Evolutionary conservation across 2,329 filamentous ascomycete species (phyloP).

Genomic region (Talaromyces sp.): DNA sequence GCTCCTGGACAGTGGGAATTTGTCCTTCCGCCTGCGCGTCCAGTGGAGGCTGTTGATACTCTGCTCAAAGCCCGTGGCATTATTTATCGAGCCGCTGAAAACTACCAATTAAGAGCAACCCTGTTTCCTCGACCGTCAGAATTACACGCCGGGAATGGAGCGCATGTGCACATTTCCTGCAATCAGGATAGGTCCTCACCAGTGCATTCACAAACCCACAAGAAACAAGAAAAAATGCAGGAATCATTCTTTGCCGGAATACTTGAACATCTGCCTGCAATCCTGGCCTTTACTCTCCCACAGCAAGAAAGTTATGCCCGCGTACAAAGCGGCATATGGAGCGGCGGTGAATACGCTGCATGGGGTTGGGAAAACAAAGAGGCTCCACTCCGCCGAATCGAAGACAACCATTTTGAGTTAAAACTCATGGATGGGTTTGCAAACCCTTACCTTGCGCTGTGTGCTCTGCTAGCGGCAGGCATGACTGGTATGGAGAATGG

Average conservation of each 20-base stretch:
- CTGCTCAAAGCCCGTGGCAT: conserved; percentile 25
- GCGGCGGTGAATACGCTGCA: conserved; percentile 26
- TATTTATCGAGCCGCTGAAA: conserved; percentile 20
- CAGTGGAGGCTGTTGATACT: conserved; percentile 25
- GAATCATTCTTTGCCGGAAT: conserved; percentile 27
- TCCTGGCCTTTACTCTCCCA: conserved; percentile 26
- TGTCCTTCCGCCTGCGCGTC: conserved; percentile 23
- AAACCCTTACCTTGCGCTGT: conserved; percentile 28
- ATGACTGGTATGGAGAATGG: conserved; percentile 18
- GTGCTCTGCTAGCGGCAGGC: conserved; percentile 25
- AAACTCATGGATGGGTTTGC: conserved; percentile 29
- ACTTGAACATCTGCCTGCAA: conserved; percentile 23
- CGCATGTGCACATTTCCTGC: conserved; percentile 28
- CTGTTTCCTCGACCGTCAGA: conserved; percentile 23
- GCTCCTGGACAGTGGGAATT: conserved; percentile 30
- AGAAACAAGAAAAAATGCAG: neutral
- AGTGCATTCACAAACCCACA: neutral
- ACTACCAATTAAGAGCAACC: conserved; percentile 23
- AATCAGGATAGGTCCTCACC: conserved; percentile 9
- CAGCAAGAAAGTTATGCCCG: conserved; percentile 26
- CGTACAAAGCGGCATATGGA: conserved; percentile 26
- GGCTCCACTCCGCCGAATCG: conserved; percentile 24
- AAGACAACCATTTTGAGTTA: conserved; percentile 25
- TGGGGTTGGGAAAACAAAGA: conserved; percentile 30
- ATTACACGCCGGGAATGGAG: conserved; percentile 22